Conservation (phyloP, 768 basidiomycete species). For the Cystofilobasidium ferigula region DNA sequence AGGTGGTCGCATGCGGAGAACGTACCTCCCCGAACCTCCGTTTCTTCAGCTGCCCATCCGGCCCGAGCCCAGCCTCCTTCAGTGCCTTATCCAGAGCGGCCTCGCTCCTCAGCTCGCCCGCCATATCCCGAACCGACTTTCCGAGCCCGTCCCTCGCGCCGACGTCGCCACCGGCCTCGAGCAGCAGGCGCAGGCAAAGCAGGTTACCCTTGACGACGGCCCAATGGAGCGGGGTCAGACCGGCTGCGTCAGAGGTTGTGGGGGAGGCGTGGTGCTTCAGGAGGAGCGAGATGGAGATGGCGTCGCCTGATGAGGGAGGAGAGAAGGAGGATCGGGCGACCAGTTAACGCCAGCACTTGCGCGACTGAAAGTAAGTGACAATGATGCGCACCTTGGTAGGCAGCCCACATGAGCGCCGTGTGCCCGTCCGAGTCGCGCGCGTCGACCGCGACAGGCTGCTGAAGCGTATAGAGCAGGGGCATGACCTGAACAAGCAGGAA, state of each 20-base stretch:
- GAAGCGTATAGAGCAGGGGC: slow-evolving; percentile 81
- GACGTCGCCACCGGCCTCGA: slow-evolving; percentile 78
- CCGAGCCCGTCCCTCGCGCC: slow-evolving; percentile 68
- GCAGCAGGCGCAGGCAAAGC: slow-evolving; percentile 61
- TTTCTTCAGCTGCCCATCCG: slow-evolving; percentile 56
- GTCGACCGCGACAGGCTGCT: slow-evolving; percentile 87
- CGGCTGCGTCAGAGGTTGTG: slow-evolving; percentile 63
- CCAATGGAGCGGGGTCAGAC: slow-evolving; percentile 88
- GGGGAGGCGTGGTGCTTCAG: slow-evolving; percentile 76
- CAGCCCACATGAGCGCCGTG: slow-evolving; percentile 95
- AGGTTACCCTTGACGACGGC: slow-evolving; percentile 92
- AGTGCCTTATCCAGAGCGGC: slow-evolving; percentile 81
- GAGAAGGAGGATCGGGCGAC: not conserved
- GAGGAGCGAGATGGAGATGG: slow-evolving; percentile 80
- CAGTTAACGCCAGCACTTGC: not conserved
- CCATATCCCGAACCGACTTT: slow-evolving; percentile 88
- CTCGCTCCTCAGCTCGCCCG: slow-evolving; percentile 77
- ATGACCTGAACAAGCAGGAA: slow-evolving; percentile 58
- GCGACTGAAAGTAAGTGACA: not conserved
- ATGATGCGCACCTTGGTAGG: slow-evolving; percentile 59
- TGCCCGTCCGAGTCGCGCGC: slow-evolving; percentile 83
- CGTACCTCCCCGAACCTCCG: slow-evolving; percentile 62
- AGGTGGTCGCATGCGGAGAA: not conserved
- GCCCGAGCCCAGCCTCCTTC: slow-evolving; percentile 73
- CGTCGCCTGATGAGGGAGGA: slow-evolving; percentile 52